These are phyloP conservation scores for Ambrosiella cleistominuta DNA, from an alignment of 2,329 filamentous ascomycete genomes.

Conservation along the genomic window DNA sequence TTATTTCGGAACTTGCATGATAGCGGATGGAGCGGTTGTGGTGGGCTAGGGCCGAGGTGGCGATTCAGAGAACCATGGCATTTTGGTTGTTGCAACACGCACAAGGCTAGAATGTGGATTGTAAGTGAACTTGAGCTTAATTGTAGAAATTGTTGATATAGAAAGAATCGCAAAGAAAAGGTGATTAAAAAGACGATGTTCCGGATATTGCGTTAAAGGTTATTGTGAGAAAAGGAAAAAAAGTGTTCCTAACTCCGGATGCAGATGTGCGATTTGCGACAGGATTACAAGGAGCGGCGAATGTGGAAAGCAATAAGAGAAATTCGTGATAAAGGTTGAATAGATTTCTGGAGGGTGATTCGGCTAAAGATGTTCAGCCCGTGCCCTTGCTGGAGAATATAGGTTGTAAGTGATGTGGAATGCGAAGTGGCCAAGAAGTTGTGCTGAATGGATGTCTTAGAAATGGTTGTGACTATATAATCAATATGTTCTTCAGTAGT, in stretches of 20 bases:
- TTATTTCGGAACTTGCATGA: not conserved
- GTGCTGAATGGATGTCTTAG: not conserved
- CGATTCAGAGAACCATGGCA: too few relatives aligned
- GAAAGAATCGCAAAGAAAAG: not conserved
- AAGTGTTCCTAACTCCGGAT: not conserved
- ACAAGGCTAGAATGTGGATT: too few relatives aligned
- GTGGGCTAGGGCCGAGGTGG: too few relatives aligned
- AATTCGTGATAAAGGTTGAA: not conserved
- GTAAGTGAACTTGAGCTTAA: too few relatives aligned
- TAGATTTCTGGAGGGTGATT: not conserved
- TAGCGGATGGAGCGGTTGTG: not conserved
- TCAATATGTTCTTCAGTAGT: too few relatives aligned
- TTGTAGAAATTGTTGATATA: not conserved
- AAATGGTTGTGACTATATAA: too few relatives aligned
- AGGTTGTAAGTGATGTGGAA: not conserved
- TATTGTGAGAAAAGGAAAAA: not conserved
- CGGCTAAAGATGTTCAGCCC: not conserved
- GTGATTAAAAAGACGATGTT: not conserved
- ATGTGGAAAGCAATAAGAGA: not conserved
- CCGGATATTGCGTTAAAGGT: not conserved
- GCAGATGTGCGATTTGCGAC: not conserved
- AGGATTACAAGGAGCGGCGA: not conserved
- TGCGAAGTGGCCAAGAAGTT: not conserved
- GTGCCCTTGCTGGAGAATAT: not conserved
- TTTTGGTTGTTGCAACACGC: too few relatives aligned